phyloP scores from a whole-genome alignment of 2,329 filamentous ascomycete species.

The Zalaria sp. region DNA sequence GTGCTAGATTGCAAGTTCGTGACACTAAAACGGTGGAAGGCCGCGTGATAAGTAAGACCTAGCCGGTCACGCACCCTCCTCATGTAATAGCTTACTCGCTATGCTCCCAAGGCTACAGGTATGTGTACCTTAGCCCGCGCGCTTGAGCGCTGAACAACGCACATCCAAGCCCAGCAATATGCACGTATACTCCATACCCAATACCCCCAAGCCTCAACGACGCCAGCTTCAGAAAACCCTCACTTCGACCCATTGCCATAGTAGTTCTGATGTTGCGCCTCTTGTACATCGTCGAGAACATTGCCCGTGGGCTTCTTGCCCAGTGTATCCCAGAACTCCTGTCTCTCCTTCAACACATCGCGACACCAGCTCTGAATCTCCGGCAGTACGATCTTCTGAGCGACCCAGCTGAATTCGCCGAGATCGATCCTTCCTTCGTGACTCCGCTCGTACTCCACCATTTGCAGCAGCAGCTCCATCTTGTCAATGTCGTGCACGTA shows the following conservation, averaged over 20 bases:
- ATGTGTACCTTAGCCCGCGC: no score
- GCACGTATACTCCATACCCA: no score
- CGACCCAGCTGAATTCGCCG: slow-evolving; percentile 74
- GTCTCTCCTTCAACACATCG: slow-evolving; percentile 62
- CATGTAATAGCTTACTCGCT: no score
- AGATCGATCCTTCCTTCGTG: slow-evolving; percentile 56
- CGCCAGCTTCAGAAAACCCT: background rate
- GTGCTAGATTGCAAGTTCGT: no score
- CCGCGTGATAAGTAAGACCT: no score
- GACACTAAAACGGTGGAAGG: no score
- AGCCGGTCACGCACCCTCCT: no score
- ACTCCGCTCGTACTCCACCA: slow-evolving; percentile 85
- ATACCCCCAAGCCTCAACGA: no score
- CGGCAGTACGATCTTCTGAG: slow-evolving; percentile 53
- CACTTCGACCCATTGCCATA: slow-evolving; percentile 11
- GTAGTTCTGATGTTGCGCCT: slow-evolving; percentile 19
- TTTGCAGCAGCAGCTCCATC: slow-evolving; percentile 86
- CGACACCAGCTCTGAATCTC: slow-evolving; percentile 72
- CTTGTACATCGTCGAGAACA: slow-evolving; percentile 12
- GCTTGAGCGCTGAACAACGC: no score
- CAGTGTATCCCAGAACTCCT: slow-evolving; percentile 50
- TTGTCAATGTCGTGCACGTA: slow-evolving; percentile 98
- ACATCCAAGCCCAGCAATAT: no score
- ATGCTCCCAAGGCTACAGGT: no score
- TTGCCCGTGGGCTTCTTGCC: slow-evolving; percentile 14